Evolutionary conservation across 805 yeast genomes (phyloP).

Genomic region (Saccharomycopsis fodiens): DNA sequence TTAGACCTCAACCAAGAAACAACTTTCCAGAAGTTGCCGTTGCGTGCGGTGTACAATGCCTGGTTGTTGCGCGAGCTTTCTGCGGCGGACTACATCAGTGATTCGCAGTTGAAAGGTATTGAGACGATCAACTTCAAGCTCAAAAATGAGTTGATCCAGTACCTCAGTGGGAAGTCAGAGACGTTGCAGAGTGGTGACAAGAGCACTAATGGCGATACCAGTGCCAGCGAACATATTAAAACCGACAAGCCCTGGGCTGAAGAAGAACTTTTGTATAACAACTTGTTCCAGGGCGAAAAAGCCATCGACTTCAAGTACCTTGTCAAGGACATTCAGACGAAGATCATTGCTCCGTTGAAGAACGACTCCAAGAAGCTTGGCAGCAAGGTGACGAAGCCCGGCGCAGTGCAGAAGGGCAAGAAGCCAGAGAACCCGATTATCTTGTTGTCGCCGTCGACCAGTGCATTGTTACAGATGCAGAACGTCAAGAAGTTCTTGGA

Average conservation of each 20-base stretch:
- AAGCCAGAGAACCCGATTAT: slow-evolving; percentile 55
- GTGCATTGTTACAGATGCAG: slow-evolving; percentile 56
- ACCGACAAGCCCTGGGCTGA: no score
- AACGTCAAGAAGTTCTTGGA: slow-evolving; percentile 67
- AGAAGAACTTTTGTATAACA: slow-evolving; percentile 47
- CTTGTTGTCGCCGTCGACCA: slow-evolving; percentile 71
- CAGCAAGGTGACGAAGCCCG: not conserved
- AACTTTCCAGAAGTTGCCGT: slow-evolving; percentile 41
- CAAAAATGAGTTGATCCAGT: slow-evolving; percentile 74
- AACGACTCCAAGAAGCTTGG: slow-evolving; percentile 14
- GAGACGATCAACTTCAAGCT: slow-evolving; percentile 75
- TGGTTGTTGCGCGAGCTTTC: slow-evolving; percentile 70
- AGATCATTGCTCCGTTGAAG: slow-evolving; percentile 46
- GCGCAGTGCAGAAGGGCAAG: slow-evolving; percentile 6
- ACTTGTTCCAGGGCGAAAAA: slow-evolving; percentile 59
- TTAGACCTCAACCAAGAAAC: slow-evolving; percentile 41
- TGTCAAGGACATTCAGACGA: slow-evolving; percentile 56
- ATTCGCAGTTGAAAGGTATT: slow-evolving; percentile 56
- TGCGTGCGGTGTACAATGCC: slow-evolving; percentile 63
- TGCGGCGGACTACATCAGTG: slow-evolving; percentile 74
- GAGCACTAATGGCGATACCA: slow-evolving; percentile 8
- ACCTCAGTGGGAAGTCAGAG: slow-evolving; percentile 66
- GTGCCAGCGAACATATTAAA: slow-evolving; percentile 21
- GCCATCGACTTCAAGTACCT: slow-evolving; percentile 60
- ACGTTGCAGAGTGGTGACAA: slow-evolving; percentile 31